Evolutionary conservation across 176 grass and related monocot species (phyloP).

Genomic region (Elymus sibiricus): DNA sequence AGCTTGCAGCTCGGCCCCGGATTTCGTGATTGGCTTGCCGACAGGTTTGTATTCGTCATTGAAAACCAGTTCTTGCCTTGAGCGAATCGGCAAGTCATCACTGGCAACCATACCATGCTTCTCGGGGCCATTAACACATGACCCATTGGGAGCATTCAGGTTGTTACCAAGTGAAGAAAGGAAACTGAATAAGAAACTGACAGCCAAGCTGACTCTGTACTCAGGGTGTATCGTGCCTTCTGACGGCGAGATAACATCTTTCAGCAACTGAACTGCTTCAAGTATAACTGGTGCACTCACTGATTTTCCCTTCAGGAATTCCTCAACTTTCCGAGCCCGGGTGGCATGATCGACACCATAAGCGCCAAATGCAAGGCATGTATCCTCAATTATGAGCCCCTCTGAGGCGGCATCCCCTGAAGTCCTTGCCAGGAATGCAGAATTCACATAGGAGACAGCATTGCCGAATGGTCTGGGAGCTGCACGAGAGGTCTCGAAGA

Average conservation of each 20-base stretch:
- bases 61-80: constrained; percentile 58
- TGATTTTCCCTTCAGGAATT: constrained; percentile 63
- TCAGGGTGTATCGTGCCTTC: constrained; percentile 59
- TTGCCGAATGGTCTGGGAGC: constrained; percentile 76
- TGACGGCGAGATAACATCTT: constrained; percentile 42
- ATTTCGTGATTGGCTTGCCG: constrained; percentile 67
- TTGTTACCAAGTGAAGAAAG: constrained; percentile 49
- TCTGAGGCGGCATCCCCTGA: constrained; percentile 36
- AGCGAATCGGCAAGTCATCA: constrained; percentile 43
- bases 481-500: constrained; percentile 76
- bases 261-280: constrained; percentile 62
- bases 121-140: constrained; percentile 7
- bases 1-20: constrained; percentile 74
- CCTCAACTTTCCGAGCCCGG: constrained; percentile 68
- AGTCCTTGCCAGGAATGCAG: constrained; percentile 68
- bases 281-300: constrained; percentile 48
- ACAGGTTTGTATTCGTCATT: constrained; percentile 66
- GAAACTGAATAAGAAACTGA: constrained; percentile 78
- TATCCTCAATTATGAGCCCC: constrained; percentile 40
- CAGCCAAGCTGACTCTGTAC: constrained; percentile 66
- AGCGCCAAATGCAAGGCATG: constrained; percentile 72
- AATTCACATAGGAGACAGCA: constrained; percentile 81
- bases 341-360: constrained; percentile 61
- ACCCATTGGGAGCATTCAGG: neutral
- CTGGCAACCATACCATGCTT: neutral